Evolutionary conservation across 2,329 filamentous ascomycete genomes (phyloP).

Genomic region (Coniella lustricola): DNA sequence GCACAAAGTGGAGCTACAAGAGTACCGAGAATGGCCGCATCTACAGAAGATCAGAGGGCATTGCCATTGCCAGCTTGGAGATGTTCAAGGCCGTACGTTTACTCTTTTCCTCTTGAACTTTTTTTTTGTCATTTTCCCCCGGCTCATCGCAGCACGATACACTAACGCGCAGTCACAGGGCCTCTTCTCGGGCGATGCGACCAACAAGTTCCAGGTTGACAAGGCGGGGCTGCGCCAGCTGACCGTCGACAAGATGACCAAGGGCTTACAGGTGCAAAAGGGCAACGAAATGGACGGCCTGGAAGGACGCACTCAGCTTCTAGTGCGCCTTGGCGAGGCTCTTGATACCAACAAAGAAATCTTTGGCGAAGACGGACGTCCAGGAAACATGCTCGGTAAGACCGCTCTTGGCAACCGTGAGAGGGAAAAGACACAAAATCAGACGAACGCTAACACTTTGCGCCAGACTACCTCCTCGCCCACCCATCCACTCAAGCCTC

Average conservation of each 20-base stretch:
- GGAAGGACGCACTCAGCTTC: constrained; percentile 73
- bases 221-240: constrained; percentile 69
- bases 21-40: constrained; percentile 78
- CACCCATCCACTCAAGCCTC: constrained; percentile 86
- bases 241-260: constrained; percentile 66
- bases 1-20: constrained; percentile 86
- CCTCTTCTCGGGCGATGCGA: constrained; percentile 74
- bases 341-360: constrained; percentile 69
- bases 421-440: not conserved
- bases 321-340: constrained; percentile 69
- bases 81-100: constrained; percentile 74
- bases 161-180: constrained; percentile 40
- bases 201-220: constrained; percentile 85
- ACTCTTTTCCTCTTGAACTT: too few relatives aligned
- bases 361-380: constrained; percentile 77
- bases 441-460: constrained; percentile 18
- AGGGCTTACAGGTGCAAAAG: constrained; percentile 76
- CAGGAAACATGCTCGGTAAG: constrained; percentile 81
- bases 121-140: too few relatives aligned
- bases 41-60: constrained; percentile 80
- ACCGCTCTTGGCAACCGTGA: constrained; percentile 34
- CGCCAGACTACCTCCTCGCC: constrained; percentile 77
- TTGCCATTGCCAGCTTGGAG: constrained; percentile 69
- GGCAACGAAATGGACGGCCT: constrained; percentile 78
- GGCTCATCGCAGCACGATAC: not conserved